A percentile compares a stretch with the other conserved stretches of the same genome.
phyloP scores from a whole-genome alignment of 805 yeast genomes.

The Dipodascopsis tothii region DNA sequence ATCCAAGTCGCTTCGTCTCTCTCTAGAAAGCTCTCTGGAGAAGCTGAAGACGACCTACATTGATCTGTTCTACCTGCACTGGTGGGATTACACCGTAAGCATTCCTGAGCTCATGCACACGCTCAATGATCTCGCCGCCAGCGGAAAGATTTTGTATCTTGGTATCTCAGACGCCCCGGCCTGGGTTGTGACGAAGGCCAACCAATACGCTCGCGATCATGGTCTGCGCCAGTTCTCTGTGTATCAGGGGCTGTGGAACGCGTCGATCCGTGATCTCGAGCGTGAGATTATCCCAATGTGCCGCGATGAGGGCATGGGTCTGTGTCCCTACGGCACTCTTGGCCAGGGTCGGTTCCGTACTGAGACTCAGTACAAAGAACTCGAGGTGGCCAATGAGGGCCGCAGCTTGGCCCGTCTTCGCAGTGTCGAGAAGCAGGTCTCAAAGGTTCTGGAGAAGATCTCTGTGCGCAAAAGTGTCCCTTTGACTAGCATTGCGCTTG shows the following conservation, averaged over 20 bases:
- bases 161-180: constrained; percentile 27
- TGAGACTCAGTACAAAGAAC: constrained; percentile 13
- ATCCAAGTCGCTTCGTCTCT: constrained; percentile 1
- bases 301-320: constrained; percentile 25
- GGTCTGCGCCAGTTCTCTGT: constrained; percentile 25
- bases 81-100: constrained; percentile 27
- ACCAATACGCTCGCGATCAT: constrained; percentile 21
- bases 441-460: constrained; percentile 5
- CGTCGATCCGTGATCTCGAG: constrained; percentile 23
- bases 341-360: constrained; percentile 26
- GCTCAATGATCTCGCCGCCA: constrained; percentile 9
- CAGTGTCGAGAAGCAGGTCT: neutral
- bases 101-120: constrained; percentile 25
- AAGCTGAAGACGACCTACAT: constrained; percentile 25
- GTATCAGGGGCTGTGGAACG: constrained; percentile 27
- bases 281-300: constrained; percentile 28
- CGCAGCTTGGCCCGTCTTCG: neutral
- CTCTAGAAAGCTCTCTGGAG: constrained; percentile 1
- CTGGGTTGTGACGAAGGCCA: constrained; percentile 21
- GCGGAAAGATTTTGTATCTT: constrained; percentile 25
- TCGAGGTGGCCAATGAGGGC: constrained; percentile 13
- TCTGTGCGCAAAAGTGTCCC: constrained; percentile 1
- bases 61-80: constrained; percentile 25
- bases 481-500: constrained; percentile 22
- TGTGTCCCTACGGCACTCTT: constrained; percentile 26